Evolutionary conservation across 768 basidiomycete species (phyloP).

Genomic region (Collybiopsis luxurians): DNA sequence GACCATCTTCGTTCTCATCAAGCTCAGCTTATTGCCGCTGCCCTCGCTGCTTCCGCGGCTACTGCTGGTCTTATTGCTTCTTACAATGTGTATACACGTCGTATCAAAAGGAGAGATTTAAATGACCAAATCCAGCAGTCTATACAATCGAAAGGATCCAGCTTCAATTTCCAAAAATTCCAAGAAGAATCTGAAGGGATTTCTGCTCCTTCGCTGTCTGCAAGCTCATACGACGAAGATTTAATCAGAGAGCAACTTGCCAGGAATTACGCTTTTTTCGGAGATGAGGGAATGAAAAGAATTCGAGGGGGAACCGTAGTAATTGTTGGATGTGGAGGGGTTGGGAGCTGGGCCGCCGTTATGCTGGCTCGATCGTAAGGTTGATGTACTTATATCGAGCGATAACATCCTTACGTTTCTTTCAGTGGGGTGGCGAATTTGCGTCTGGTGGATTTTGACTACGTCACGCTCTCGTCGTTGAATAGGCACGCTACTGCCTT

Average conservation of each 20-base stretch:
- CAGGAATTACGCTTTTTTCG: constrained; percentile 93
- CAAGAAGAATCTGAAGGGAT: neutral
- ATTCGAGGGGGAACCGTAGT: constrained; percentile 77
- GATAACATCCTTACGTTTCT: neutral
- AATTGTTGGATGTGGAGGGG: constrained; percentile 93
- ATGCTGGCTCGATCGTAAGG: constrained; percentile 92
- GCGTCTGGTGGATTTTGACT: constrained; percentile 91
- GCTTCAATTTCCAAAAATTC: constrained; percentile 12
- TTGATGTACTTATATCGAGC: constrained; percentile 13
- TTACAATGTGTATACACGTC: constrained; percentile 48
- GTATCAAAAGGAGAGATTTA: constrained; percentile 51
- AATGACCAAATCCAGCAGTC: constrained; percentile 56
- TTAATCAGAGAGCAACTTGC: constrained; percentile 89
- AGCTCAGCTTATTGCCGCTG: constrained; percentile 63
- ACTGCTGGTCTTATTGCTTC: constrained; percentile 61
- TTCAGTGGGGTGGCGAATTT: constrained; percentile 71
- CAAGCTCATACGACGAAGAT: constrained; percentile 49
- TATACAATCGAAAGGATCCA: constrained; percentile 31
- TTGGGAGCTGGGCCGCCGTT: constrained; percentile 93
- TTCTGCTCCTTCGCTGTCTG: neutral
- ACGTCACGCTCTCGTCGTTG: constrained; percentile 91
- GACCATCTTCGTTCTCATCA: constrained; percentile 47
- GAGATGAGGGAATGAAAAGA: constrained; percentile 81
- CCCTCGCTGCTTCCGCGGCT: constrained; percentile 58
- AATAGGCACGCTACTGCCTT: constrained; percentile 92